A percentile compares a stretch with the other conserved stretches of the same genome.
phyloP scores from a whole-genome alignment of 345 rosid species.

The Excoecaria agallocha region DNA sequence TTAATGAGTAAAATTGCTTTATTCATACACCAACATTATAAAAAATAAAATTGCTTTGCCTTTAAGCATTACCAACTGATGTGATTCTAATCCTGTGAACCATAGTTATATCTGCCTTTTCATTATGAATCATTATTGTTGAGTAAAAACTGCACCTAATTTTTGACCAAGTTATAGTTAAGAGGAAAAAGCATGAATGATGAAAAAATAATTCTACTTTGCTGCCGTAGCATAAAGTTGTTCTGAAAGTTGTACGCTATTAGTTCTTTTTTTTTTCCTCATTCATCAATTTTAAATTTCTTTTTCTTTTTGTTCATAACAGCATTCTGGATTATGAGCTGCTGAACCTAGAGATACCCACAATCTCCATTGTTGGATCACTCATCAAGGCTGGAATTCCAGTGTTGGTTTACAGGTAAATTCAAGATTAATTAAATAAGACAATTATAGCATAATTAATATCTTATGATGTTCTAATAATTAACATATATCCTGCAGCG shows the following conservation, averaged over 20 bases:
- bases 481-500: constrained; percentile 9
- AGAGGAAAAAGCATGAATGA: background rate
- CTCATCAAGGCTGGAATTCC: constrained; percentile 32
- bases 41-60: background rate
- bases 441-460: background rate
- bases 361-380: constrained; percentile 27
- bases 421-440: background rate
- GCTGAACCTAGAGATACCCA: constrained; percentile 36
- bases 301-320: constrained; percentile 12
- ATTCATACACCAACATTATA: background rate
- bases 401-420: constrained; percentile 31
- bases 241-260: too few species aligned
- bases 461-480: background rate
- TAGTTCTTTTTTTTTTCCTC: background rate
- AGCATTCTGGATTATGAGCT: constrained; percentile 82
- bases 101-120: background rate
- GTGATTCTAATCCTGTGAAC: background rate
- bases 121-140: background rate
- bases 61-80: background rate
- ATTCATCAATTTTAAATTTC: background rate
- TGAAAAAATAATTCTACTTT: background rate
- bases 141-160: background rate
- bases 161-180: background rate
- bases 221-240: too few species aligned
- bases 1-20: background rate